Base-by-base conservation (phyloP, 1,139 yeast species). In the Hemisphaericaspora xylofermentans region DNA sequence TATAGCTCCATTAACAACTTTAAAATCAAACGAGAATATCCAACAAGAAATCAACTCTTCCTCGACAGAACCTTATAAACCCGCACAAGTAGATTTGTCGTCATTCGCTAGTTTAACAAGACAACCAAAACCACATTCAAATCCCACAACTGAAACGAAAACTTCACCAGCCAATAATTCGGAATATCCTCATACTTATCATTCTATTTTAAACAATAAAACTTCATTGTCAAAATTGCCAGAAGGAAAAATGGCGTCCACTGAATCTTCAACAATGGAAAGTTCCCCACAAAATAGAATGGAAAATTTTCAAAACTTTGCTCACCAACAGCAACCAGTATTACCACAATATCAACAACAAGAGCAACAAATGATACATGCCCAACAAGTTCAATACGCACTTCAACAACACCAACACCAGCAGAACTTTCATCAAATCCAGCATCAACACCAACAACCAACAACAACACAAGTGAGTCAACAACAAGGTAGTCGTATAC, bases 51-150 rank as follows among this genome's bases (percentile, higher is more conserved):
- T 25, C 15, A 18, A 37, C 19, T 30, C 17, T 5, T 39, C 36
- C 25, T 26, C 41, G 38, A 47, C 43, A 42, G 68, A 65, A 41
- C 76, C 76, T 1, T 76, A 76, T 52, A 75, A 71, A 41, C 81
- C 81, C 0, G 81, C 82, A 1, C 77, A 75, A 46, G 81, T 74
- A 6, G 82, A 76, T 47, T 61, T 76, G 46, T 66, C 75, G 5
- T 62, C 75, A 14, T 71, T 72, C 57, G 71, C 77, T 3, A 70
- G 76, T 50, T 60, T 73, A 35, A 73, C 78, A 4, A 58, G 78
- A 39, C 78, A 72, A 50, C 73, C 74, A 19, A 67, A 66, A 44
- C 36, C 36, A 9, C 13, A 14, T 14, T 18, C 25, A 17, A 36
- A 42, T 6, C 37, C 35, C 38, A 27, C 21, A 40, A 38, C 33